Conservation (phyloP, 2,329 filamentous ascomycete species). For the Pestalotiopsis sp. region DNA sequence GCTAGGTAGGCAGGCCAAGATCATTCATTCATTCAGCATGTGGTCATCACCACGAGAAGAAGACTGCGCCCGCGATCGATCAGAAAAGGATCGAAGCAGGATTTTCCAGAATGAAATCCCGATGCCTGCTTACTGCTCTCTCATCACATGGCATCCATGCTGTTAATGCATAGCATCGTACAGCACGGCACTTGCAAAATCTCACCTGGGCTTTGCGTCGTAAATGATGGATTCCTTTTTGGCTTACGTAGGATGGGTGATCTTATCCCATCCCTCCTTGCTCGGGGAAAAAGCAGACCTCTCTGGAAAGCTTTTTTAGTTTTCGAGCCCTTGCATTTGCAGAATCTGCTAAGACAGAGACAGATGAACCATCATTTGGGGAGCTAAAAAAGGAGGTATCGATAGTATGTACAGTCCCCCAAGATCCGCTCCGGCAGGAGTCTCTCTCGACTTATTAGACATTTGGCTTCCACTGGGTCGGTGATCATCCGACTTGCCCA, state of each 20-base stretch:
- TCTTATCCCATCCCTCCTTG: not conserved
- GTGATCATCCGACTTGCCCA: not conserved
- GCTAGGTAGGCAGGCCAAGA: no score
- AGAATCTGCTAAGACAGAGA: not conserved
- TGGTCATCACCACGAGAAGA: not conserved
- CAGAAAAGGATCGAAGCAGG: not conserved
- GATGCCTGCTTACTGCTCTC: not conserved
- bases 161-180: not conserved
- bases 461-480: not conserved
- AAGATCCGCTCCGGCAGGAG: slow-evolving; percentile 5
- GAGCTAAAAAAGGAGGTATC: not conserved
- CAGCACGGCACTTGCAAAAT: not conserved
- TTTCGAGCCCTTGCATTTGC: not conserved
- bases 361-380: not conserved
- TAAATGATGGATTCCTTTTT: not conserved
- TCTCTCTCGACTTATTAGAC: not conserved
- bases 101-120: not conserved
- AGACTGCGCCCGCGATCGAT: not conserved
- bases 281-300: not conserved
- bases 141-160: not conserved
- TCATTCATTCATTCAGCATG: not conserved
- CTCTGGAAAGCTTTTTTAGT: not conserved
- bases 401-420: not conserved
- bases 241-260: not conserved
- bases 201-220: not conserved